A percentile compares a stretch with the other conserved stretches of the same genome.
Evolutionary conservation across 768 basidiomycete species (phyloP).

Genomic region (Cystoderma amianthinum): DNA sequence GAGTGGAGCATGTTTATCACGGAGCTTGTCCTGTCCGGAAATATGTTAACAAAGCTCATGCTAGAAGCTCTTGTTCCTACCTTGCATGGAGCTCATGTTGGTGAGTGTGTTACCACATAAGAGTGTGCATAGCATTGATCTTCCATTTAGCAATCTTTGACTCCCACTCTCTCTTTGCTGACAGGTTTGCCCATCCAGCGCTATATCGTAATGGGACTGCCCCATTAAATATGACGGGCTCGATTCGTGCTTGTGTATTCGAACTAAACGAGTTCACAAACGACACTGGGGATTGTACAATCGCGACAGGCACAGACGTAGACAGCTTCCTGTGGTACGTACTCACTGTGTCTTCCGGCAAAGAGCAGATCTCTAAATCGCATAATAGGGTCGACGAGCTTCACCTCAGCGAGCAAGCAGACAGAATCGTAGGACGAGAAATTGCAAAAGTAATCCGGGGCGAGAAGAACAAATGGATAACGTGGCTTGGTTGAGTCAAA

Average conservation of each 20-base stretch:
- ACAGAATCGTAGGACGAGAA: conserved; percentile 45
- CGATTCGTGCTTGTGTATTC: conserved; percentile 20
- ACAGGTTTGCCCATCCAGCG: conserved; percentile 45
- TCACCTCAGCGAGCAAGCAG: conserved; percentile 54
- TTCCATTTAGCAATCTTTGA: conserved; percentile 46
- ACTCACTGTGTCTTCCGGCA: neutral
- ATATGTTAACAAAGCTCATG: conserved; percentile 43
- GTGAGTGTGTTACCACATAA: conserved; percentile 29
- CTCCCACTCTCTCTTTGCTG: conserved; percentile 53
- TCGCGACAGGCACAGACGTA: conserved; percentile 31
- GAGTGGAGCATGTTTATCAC: conserved; percentile 52
- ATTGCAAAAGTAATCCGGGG: conserved; percentile 40
- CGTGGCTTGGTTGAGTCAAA: conserved; percentile 43
- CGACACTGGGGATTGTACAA: conserved; percentile 22
- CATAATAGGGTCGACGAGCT: conserved; percentile 44
- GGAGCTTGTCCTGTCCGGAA: conserved; percentile 44
- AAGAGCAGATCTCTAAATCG: neutral
- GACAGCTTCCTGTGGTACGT: conserved; percentile 57
- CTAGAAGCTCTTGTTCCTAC: conserved; percentile 39
- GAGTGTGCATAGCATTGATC: neutral
- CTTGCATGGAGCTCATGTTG: conserved; percentile 49
- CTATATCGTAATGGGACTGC: conserved; percentile 49
- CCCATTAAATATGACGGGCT: conserved; percentile 37
- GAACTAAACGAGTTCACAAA: conserved; percentile 16
- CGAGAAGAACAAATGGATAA: conserved; percentile 35